Evolutionary conservation across 2,329 filamentous ascomycete genomes (phyloP).

Genomic region (Triangularia setosa): DNA sequence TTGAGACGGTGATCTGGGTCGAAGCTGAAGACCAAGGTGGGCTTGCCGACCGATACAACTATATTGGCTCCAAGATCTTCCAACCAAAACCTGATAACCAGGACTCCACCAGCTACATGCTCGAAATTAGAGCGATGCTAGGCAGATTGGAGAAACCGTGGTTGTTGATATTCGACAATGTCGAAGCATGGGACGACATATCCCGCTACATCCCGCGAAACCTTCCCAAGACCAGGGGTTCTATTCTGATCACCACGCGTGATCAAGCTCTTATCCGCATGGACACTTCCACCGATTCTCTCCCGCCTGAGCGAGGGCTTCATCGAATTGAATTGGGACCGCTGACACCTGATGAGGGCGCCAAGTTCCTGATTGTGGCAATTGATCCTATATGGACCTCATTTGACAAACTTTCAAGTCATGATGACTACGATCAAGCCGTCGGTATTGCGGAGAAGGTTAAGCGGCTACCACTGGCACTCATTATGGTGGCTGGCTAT

Average conservation of each 20-base stretch:
- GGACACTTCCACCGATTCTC: not conserved
- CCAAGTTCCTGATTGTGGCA: conserved; percentile 11
- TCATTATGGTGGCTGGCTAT: conserved; percentile 25
- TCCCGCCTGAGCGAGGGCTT: not conserved
- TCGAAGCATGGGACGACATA: conserved; percentile 15
- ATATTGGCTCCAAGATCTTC: conserved; percentile 2
- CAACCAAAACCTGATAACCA: not conserved
- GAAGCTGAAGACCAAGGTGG: conserved; percentile 15
- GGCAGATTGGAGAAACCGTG: conserved; percentile 10
- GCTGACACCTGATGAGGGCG: conserved; percentile 3
- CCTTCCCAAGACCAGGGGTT: conserved; percentile 14
- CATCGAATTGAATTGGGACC: conserved; percentile 6
- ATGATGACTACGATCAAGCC: conserved; percentile 20
- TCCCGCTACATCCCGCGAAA: conserved; percentile 14
- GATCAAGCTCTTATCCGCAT: not conserved
- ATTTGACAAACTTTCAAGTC: not conserved
- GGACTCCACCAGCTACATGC: conserved; percentile 1
- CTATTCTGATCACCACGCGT: conserved; percentile 19
- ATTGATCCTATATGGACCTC: conserved; percentile 3
- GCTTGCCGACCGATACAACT: conserved; percentile 9
- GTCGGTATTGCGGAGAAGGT: conserved; percentile 15
- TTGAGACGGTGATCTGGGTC: conserved; percentile 17
- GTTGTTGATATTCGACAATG: conserved; percentile 26
- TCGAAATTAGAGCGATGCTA: conserved; percentile 8
- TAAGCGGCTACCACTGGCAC: conserved; percentile 21